Conservation (phyloP, 768 basidiomycete genomes). For the Trametopsis cervina region DNA sequence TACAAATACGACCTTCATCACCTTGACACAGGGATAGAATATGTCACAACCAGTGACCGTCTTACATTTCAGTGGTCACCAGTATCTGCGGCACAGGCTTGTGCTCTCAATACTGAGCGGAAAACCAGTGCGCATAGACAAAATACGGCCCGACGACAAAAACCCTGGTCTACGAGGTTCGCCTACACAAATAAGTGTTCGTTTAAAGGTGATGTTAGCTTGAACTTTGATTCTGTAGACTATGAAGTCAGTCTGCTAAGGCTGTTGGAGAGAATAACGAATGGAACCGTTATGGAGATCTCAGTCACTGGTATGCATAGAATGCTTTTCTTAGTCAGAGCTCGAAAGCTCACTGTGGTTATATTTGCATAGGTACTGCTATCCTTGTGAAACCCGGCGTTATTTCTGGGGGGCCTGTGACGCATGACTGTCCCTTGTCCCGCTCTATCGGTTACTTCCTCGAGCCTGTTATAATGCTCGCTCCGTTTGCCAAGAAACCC, state of each 20-base stretch:
- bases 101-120: slow-evolving; percentile 89
- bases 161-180: slow-evolving; percentile 91
- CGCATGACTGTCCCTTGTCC: slow-evolving; percentile 85
- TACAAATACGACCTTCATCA: too few species aligned
- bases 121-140: slow-evolving; percentile 75
- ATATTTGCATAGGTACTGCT: slow-evolving; percentile 75
- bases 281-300: slow-evolving; percentile 93
- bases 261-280: slow-evolving; percentile 83
- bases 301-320: slow-evolving; percentile 75
- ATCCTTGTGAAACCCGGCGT: slow-evolving; percentile 90
- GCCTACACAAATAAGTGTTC: slow-evolving; percentile 13
- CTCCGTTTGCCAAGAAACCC: slow-evolving; percentile 87
- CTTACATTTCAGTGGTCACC: slow-evolving; percentile 71
- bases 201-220: slow-evolving; percentile 2
- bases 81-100: slow-evolving; percentile 75
- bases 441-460: slow-evolving; percentile 92
- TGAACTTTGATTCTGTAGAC: slow-evolving; percentile 39
- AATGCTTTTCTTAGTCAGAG: too few species aligned
- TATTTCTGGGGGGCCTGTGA: slow-evolving; percentile 72
- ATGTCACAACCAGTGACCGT: slow-evolving; percentile 21
- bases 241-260: slow-evolving; percentile 89
- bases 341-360: too few species aligned
- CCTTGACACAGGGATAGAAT: too few species aligned
- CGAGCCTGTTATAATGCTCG: slow-evolving; percentile 84
- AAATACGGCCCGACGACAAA: slow-evolving; percentile 86